These are phyloP conservation scores for Didymella arachidicola DNA, from an alignment of 2,329 filamentous ascomycete genomes.

Conservation along the genomic window DNA sequence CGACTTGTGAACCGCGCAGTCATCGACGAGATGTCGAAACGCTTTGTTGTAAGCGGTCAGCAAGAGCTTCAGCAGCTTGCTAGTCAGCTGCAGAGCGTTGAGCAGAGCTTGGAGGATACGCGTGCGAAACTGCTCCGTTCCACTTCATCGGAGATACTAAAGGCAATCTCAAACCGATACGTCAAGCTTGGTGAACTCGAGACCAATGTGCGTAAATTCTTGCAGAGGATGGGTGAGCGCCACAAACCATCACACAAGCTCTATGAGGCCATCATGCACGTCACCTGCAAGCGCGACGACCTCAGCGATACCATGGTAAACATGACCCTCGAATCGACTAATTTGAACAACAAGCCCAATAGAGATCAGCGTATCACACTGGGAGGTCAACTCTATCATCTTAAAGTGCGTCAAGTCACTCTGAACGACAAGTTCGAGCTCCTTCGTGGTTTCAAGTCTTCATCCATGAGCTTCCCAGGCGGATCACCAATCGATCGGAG, in stretches of 20 bases:
- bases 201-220: constrained; percentile 31
- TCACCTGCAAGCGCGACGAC: constrained; percentile 17
- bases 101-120: constrained; percentile 28
- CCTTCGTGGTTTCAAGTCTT: constrained; percentile 1
- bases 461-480: constrained; percentile 22
- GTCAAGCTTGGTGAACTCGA: constrained; percentile 22
- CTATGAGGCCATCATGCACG: constrained; percentile 47
- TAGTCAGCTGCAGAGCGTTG: constrained; percentile 22
- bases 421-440: constrained; percentile 45
- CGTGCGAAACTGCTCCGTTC: constrained; percentile 5
- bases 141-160: background rate
- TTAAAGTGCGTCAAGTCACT: constrained; percentile 40
- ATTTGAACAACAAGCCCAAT: constrained; percentile 26
- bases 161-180: constrained; percentile 23
- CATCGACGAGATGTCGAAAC: constrained; percentile 50
- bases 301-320: constrained; percentile 29
- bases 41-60: constrained; percentile 46
- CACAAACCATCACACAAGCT: constrained; percentile 53
- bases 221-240: constrained; percentile 31
- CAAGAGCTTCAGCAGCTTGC: constrained; percentile 38
- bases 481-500: constrained; percentile 17
- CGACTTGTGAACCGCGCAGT: constrained; percentile 49
- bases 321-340: constrained; percentile 26
- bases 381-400: constrained; percentile 37
- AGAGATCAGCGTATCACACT: constrained; percentile 43